Evolutionary conservation across 2,329 filamentous ascomycete species (phyloP).

Genomic region (Penicillium sp.): DNA sequence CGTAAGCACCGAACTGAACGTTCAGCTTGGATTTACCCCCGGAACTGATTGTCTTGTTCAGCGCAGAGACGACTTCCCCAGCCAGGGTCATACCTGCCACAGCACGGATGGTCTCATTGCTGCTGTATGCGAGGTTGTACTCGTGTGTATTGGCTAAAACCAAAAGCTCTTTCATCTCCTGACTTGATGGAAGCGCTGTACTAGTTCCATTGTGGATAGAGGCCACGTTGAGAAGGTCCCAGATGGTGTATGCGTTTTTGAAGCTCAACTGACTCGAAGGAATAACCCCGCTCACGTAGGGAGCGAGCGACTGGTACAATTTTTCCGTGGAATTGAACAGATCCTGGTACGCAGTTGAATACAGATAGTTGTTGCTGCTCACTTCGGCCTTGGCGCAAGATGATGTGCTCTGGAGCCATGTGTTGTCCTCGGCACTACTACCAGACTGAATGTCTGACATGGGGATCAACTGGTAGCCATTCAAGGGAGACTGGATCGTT

Average conservation of each 20-base stretch:
- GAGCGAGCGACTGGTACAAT: conserved; percentile 51
- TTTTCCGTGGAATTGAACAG: conserved; percentile 46
- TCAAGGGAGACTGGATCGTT: conserved; percentile 62
- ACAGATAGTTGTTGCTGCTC: conserved; percentile 54
- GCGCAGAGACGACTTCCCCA: conserved; percentile 53
- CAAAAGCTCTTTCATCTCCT: conserved; percentile 56
- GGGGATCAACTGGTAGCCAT: conserved; percentile 81
- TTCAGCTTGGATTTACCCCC: conserved; percentile 35
- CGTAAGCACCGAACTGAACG: conserved; percentile 60
- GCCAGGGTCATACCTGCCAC: conserved; percentile 61
- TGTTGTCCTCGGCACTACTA: conserved; percentile 55
- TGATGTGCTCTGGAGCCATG: conserved; percentile 56
- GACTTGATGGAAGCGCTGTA: background rate
- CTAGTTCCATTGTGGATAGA: conserved; percentile 53
- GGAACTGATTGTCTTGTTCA: conserved; percentile 39
- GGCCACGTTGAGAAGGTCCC: conserved; percentile 59
- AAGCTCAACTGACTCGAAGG: conserved; percentile 46
- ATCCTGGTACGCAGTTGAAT: conserved; percentile 46
- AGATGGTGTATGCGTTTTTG: conserved; percentile 63
- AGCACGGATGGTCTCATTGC: conserved; percentile 40
- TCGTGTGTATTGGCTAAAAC: conserved; percentile 73
- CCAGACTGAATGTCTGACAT: conserved; percentile 55
- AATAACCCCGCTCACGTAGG: conserved; percentile 52
- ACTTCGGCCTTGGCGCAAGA: conserved; percentile 44
- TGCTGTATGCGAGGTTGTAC: conserved; percentile 76